Evolutionary conservation across 192 early-diverging fungal genomes (phyloP).

Genomic region (Mortierella hygrophila): DNA sequence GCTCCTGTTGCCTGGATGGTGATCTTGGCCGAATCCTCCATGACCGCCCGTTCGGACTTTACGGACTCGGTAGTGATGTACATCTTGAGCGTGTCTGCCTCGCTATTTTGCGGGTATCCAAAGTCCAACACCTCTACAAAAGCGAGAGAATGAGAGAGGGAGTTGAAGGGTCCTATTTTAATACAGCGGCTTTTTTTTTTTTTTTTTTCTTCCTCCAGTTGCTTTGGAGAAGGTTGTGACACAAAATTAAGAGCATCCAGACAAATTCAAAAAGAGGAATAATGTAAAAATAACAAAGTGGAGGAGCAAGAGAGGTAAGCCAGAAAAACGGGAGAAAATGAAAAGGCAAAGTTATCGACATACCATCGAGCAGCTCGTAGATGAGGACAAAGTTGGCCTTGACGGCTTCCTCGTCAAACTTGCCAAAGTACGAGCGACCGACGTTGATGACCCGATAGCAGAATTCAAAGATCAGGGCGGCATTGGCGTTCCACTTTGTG

Average conservation of each 20-base stretch:
- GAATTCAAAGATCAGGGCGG: constrained; percentile 86
- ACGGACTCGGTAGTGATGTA: constrained; percentile 91
- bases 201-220: not conserved
- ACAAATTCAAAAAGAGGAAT: not conserved
- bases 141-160: not conserved
- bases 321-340: not conserved
- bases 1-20: constrained; percentile 97
- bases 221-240: not conserved
- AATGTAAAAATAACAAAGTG: not conserved
- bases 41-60: constrained; percentile 75
- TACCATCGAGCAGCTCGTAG: constrained; percentile 87
- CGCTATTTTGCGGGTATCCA: constrained; percentile 90
- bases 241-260: not conserved
- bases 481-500: constrained; percentile 83
- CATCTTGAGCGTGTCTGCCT: constrained; percentile 85
- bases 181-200: not conserved
- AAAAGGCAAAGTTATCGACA: not conserved
- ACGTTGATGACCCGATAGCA: constrained; percentile 81
- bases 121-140: constrained; percentile 83
- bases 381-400: constrained; percentile 92
- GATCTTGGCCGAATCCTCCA: constrained; percentile 77
- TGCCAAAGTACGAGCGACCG: constrained; percentile 82
- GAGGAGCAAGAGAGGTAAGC: not conserved
- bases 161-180: not conserved
- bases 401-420: constrained; percentile 86